Conservation (phyloP, 2,329 filamentous ascomycete species). For the Fusarium falciforme region DNA sequence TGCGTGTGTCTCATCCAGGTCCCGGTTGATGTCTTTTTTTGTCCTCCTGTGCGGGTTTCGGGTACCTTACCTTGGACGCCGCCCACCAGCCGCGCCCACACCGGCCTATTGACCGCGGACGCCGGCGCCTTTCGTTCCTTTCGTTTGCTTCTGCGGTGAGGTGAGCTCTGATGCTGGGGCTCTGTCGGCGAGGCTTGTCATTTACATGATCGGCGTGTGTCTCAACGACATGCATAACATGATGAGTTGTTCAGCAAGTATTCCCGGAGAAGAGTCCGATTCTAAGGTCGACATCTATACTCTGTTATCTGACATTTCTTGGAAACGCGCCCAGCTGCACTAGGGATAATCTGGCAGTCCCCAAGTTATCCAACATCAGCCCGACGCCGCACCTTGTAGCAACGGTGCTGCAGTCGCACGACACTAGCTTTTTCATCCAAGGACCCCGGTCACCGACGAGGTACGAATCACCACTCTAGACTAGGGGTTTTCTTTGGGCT, state of each 20-base stretch:
- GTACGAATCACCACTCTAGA: constrained; percentile 35
- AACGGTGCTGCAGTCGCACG: constrained; percentile 42
- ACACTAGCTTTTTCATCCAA: constrained; percentile 18
- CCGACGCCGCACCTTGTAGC: constrained; percentile 32
- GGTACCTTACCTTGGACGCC: constrained; percentile 40
- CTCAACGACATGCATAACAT: neutral
- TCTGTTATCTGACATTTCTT: neutral
- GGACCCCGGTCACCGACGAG: constrained; percentile 33
- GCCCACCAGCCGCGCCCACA: constrained; percentile 29
- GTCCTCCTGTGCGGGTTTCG: constrained; percentile 24
- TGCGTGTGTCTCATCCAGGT: constrained; percentile 2
- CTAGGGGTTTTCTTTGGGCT: neutral
- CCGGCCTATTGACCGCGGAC: constrained; percentile 20
- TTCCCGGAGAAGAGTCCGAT: neutral
- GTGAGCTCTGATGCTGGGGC: neutral
- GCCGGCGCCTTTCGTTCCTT: constrained; percentile 3
- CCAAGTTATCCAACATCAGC: constrained; percentile 19
- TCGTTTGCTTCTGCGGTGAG: neutral
- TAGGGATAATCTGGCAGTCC: constrained; percentile 7
- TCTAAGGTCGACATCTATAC: too few species aligned
- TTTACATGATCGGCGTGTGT: neutral
- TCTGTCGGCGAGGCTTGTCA: neutral
- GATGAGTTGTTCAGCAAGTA: neutral
- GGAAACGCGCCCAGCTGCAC: neutral
- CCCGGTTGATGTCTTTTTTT: neutral